Evolutionary conservation across 2,329 filamentous ascomycete species (phyloP).

Genomic region (Pseudopithomyces maydicus): DNA sequence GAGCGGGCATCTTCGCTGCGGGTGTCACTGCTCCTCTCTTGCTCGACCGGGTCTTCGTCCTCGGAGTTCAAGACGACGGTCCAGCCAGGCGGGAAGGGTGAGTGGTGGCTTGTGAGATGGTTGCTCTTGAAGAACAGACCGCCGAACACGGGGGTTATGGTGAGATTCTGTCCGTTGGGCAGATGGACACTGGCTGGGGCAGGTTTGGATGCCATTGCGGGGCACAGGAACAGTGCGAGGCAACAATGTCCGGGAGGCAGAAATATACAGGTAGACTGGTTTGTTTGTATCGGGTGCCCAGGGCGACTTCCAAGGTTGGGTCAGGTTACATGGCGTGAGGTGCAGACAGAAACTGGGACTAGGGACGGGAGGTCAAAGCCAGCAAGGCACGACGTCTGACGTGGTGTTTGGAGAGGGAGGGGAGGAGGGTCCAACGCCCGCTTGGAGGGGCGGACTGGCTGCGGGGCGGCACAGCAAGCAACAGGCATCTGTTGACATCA

Average conservation of each 20-base stretch:
- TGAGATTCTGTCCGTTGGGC: conserved; percentile 85
- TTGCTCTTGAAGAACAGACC: conserved; percentile 88
- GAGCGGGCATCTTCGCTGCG: conserved; percentile 19
- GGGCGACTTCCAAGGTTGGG: neutral
- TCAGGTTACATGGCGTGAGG: conserved; percentile 17
- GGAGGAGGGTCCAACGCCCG: neutral
- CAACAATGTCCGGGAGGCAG: conserved; percentile 5
- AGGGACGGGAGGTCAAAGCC: neutral
- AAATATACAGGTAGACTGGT: conserved; percentile 2
- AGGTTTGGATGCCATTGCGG: conserved; percentile 36
- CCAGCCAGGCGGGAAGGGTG: conserved; percentile 84
- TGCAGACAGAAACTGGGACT: too few relatives aligned
- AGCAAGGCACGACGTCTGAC: conserved; percentile 4
- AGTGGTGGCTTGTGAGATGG: conserved; percentile 68
- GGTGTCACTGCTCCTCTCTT: conserved; percentile 36
- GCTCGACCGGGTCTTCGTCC: conserved; percentile 45
- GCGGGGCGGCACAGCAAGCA: conserved; percentile 12
- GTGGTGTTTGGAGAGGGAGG: conserved; percentile 4
- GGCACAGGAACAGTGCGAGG: too few relatives aligned
- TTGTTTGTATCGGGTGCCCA: too few relatives aligned
- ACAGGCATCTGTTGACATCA: too few relatives aligned
- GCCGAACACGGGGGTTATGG: conserved; percentile 85
- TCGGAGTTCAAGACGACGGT: conserved; percentile 83
- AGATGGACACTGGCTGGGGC: conserved; percentile 64
- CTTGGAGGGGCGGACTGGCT: neutral